A percentile compares a stretch with the other conserved stretches of the same genome.
phyloP scores from a whole-genome alignment of 768 basidiomycete species.

The Mycena venus region DNA sequence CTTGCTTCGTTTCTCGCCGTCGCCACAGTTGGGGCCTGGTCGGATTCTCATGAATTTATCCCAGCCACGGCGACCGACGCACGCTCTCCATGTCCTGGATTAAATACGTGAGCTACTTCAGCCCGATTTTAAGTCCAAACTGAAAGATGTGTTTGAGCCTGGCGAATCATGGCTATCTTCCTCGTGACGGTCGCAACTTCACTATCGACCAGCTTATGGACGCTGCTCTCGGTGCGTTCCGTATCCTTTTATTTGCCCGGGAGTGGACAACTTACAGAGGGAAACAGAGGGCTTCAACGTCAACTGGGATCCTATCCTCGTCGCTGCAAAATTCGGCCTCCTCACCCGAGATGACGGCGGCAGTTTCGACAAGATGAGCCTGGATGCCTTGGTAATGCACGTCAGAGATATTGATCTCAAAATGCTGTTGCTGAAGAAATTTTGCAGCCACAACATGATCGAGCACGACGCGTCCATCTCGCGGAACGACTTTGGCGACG shows the following conservation, averaged over 20 bases:
- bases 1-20: no score
- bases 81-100: conserved; percentile 26
- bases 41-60: conserved; percentile 18
- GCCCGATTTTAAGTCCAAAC: no score
- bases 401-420: neutral
- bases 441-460: conserved; percentile 27
- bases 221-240: conserved; percentile 4
- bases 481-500: conserved; percentile 26
- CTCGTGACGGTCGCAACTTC: conserved; percentile 8
- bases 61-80: conserved; percentile 13
- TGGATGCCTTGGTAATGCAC: conserved; percentile 31
- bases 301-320: neutral
- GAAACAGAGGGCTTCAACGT: conserved; percentile 12
- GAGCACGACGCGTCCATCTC: conserved; percentile 32
- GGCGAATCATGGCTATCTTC: conserved; percentile 33
- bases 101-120: no score
- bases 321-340: conserved; percentile 16
- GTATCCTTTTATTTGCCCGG: no score
- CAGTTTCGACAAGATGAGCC: conserved; percentile 12
- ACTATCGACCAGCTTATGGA: conserved; percentile 12
- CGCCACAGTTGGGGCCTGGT: no score
- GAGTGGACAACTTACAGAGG: neutral
- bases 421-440: neutral
- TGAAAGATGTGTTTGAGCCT: no score
- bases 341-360: neutral